Conservation (phyloP, 2,329 filamentous ascomycete genomes). For the Aspergillus clavatus region DNA sequence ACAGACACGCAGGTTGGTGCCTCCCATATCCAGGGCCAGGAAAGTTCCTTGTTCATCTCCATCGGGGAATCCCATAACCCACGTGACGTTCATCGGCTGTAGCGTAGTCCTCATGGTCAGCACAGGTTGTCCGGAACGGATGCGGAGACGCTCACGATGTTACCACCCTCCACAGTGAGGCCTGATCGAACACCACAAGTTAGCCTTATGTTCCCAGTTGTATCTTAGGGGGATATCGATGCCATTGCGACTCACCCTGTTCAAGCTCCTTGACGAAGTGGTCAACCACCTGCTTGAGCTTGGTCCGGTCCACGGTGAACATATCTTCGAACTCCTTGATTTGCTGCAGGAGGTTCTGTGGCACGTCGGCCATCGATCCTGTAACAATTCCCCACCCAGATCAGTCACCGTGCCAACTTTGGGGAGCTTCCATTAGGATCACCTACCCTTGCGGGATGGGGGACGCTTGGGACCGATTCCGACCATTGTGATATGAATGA, state of each 20-base stretch:
- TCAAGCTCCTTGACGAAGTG: conserved; percentile 86
- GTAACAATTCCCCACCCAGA: neutral
- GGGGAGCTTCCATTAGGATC: neutral
- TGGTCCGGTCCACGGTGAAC: conserved; percentile 71
- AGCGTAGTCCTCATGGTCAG: neutral
- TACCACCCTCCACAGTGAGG: conserved; percentile 79
- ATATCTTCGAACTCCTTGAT: conserved; percentile 78
- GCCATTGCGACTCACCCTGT: conserved; percentile 57
- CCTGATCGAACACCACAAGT: conserved; percentile 46
- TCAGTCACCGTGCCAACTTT: neutral
- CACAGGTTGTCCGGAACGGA: neutral
- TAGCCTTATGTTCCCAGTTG: neutral
- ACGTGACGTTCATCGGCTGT: conserved; percentile 95
- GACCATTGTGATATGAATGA: conserved; percentile 56
- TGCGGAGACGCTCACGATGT: conserved; percentile 64
- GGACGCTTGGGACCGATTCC: conserved; percentile 59
- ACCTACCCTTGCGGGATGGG: conserved; percentile 70
- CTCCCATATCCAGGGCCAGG: conserved; percentile 90
- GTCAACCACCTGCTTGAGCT: conserved; percentile 82
- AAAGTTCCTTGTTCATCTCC: conserved; percentile 84
- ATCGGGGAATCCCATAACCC: conserved; percentile 86
- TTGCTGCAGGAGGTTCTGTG: conserved; percentile 74
- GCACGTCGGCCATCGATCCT: conserved; percentile 91
- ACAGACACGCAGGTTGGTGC: conserved; percentile 91
- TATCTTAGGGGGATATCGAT: neutral